Percentiles rank a stretch among this genome's conserved stretches.
phyloP scores from a whole-genome alignment of 768 basidiomycete species.

The Mycena vulgaris region DNA sequence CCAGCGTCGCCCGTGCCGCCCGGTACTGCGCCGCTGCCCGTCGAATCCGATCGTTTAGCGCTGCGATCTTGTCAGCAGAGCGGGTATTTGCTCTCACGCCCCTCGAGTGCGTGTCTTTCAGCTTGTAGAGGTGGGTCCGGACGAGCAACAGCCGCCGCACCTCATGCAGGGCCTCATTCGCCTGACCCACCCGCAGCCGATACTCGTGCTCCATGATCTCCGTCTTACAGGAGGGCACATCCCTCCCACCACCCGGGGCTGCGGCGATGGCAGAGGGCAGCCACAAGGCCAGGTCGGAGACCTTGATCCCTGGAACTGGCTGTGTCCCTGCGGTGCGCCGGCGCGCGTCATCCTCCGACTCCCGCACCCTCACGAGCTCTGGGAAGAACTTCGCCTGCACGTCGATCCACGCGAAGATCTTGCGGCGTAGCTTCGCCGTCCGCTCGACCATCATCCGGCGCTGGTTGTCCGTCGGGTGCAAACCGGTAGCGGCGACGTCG shows the following conservation, averaged over 20 bases:
- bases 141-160: slow-evolving; percentile 43
- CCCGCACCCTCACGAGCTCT: background rate
- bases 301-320: background rate
- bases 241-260: background rate
- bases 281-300: slow-evolving; percentile 27
- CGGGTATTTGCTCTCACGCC: slow-evolving; percentile 45
- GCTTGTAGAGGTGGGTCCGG: slow-evolving; percentile 38
- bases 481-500: background rate
- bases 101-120: slow-evolving; percentile 41
- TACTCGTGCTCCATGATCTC: slow-evolving; percentile 39
- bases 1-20: slow-evolving; percentile 35
- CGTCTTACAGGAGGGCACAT: background rate
- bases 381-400: background rate
- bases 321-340: background rate
- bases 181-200: slow-evolving; percentile 43
- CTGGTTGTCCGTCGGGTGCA: slow-evolving; percentile 39
- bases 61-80: slow-evolving; percentile 35
- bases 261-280: slow-evolving; percentile 42
- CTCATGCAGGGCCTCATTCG: slow-evolving; percentile 42
- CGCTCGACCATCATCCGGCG: slow-evolving; percentile 29
- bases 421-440: slow-evolving; percentile 6
- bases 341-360: background rate
- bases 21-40: slow-evolving; percentile 38
- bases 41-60: slow-evolving; percentile 36
- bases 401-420: slow-evolving; percentile 9